phyloP scores from a whole-genome alignment of 139 green algal genomes.

The Chlorella vulgaris region DNA sequence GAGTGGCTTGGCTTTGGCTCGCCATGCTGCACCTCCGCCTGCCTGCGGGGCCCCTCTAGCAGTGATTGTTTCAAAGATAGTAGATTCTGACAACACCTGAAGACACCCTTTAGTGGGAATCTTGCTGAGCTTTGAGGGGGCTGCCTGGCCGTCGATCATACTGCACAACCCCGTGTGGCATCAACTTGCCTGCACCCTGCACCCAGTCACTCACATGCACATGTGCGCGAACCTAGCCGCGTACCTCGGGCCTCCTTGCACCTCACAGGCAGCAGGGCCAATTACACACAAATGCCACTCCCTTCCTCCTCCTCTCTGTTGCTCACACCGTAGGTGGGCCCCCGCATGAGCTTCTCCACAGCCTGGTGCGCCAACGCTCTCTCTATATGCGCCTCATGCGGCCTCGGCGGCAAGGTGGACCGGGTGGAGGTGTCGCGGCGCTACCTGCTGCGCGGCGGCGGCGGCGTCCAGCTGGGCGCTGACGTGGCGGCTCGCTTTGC shows the following conservation, averaged over 20 bases:
- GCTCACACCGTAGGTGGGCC: constrained; percentile 78
- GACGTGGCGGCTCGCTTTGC: constrained; percentile 57
- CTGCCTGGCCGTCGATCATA: neutral
- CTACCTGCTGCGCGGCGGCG: constrained; percentile 67
- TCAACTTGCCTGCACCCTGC: too few species aligned
- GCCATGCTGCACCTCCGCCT: too few species aligned
- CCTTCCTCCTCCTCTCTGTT: neutral
- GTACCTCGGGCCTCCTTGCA: too few species aligned
- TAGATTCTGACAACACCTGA: constrained; percentile 26
- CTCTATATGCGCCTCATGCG: constrained; percentile 92
- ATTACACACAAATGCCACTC: neutral
- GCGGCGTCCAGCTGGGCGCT: constrained; percentile 50
- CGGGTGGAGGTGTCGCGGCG: constrained; percentile 84
- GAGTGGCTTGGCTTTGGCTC: too few species aligned
- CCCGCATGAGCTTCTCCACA: constrained; percentile 93
- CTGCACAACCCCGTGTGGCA: too few species aligned
- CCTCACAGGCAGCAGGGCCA: too few species aligned
- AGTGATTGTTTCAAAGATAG: constrained; percentile 22
- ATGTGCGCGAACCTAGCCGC: too few species aligned
- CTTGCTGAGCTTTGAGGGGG: constrained; percentile 6
- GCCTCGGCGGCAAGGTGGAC: constrained; percentile 78
- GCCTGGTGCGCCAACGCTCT: constrained; percentile 97
- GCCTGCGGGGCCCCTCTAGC: too few species aligned
- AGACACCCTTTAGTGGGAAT: constrained; percentile 28
- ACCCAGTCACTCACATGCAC: too few species aligned